phyloP scores from a whole-genome alignment of 2,329 filamentous ascomycete species.

The Daldinia sp. region DNA sequence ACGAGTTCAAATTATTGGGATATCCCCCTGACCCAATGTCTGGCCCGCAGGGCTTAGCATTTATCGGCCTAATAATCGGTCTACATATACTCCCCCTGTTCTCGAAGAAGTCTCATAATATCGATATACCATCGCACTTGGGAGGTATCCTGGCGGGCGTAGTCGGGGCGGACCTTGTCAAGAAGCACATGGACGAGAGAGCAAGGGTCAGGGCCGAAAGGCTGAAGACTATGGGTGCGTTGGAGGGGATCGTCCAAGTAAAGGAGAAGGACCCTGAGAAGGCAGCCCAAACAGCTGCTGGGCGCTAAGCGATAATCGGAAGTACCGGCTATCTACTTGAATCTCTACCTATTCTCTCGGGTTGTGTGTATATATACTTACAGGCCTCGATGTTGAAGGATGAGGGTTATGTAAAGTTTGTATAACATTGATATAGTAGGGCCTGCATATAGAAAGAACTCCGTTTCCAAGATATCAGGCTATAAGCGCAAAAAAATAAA shows the following conservation, averaged over 20 bases:
- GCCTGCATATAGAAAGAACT: conserved; percentile 12
- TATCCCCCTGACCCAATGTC: conserved; percentile 65
- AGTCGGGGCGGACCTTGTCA: conserved; percentile 55
- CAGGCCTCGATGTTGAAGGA: neutral
- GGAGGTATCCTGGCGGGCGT: conserved; percentile 64
- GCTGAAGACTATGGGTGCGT: conserved; percentile 44
- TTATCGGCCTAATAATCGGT: conserved; percentile 64
- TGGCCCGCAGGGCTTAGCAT: conserved; percentile 66
- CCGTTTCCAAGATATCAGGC: neutral
- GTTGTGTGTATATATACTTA: conserved; percentile 19
- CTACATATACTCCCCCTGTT: conserved; percentile 63
- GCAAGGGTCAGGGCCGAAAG: conserved; percentile 45
- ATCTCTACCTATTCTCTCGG: neutral
- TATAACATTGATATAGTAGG: conserved; percentile 14
- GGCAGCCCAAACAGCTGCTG: conserved; percentile 11
- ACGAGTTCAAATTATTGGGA: conserved; percentile 69
- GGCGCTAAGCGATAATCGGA: conserved; percentile 9
- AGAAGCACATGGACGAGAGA: conserved; percentile 49
- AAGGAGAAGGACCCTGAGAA: conserved; percentile 20
- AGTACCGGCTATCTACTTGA: neutral
- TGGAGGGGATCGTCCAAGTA: conserved; percentile 38
- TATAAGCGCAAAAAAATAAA: no score
- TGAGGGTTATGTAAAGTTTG: neutral
- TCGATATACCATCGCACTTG: conserved; percentile 67
- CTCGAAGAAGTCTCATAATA: conserved; percentile 56